These are phyloP conservation scores for Metschnikowia bowlesiae DNA, from an alignment of 805 yeast species.

Conservation along the genomic window DNA sequence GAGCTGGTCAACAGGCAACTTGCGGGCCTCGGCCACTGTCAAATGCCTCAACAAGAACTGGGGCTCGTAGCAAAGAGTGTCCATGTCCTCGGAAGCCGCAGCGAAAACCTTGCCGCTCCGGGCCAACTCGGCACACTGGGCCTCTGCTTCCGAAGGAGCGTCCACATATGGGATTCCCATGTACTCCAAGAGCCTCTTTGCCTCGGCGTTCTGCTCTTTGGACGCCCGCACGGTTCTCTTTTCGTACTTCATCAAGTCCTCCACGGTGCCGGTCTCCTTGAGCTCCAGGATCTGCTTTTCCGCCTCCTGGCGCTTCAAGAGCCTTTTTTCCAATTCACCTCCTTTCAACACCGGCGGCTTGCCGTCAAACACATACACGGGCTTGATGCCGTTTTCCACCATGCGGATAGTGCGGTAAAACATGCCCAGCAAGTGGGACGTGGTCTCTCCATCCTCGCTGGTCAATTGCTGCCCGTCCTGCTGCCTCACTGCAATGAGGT, in stretches of 20 bases:
- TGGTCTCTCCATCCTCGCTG: constrained; percentile 83
- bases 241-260: constrained; percentile 71
- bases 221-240: constrained; percentile 88
- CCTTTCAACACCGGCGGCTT: constrained; percentile 93
- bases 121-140: constrained; percentile 94
- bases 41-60: constrained; percentile 80
- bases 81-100: constrained; percentile 99
- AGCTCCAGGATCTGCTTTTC: constrained; percentile 66
- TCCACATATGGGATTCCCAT: constrained; percentile 95
- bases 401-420: constrained; percentile 88
- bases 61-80: constrained; percentile 88
- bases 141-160: constrained; percentile 99
- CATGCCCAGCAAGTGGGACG: constrained; percentile 93
- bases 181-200: constrained; percentile 67
- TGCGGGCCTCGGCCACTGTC: constrained; percentile 91
- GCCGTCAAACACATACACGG: constrained; percentile 96
- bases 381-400: constrained; percentile 91
- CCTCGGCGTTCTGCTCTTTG: constrained; percentile 89
- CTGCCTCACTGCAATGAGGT: constrained; percentile 92
- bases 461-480: constrained; percentile 94
- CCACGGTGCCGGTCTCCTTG: constrained; percentile 75
- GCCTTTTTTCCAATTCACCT: constrained; percentile 86
- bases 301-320: constrained; percentile 78
- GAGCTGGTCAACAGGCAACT: constrained; percentile 86
- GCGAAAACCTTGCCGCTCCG: constrained; percentile 88